Evolutionary conservation across 2,329 filamentous ascomycete species (phyloP), one percentile per base, ranked within the genome.

Genomic region (Trematosphaeria pertusa): DNA sequence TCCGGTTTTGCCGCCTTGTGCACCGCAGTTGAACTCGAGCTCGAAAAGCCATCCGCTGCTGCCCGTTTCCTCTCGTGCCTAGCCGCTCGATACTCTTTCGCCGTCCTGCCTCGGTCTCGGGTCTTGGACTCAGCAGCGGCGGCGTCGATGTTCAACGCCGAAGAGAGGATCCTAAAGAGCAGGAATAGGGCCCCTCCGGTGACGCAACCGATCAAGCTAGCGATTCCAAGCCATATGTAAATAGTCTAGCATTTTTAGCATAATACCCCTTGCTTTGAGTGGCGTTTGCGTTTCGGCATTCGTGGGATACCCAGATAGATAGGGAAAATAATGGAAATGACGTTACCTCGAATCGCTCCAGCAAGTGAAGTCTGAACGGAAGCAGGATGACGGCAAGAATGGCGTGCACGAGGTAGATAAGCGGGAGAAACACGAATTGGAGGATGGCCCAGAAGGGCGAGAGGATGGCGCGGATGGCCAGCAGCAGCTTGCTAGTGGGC

Each of bases 171-270:
- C 46, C 74, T 76, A 47, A 84, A 86, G 14, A 78, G 76, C 42
- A 83, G 71, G 61, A 83, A 80, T 33, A 91, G 69, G 14, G 81
- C 55, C 39, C 85, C 69, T 40, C 88, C 89, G 20, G 85, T 75
- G 9, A 83, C 39, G 41, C 86, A 72, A n/a, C 89, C 89, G 41
- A 90, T 77, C 14, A 88, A 70, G 22, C 82, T 79, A 6, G 88
- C 89, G 18, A 85, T 80, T 37, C 84, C 85, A 36, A 91, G 76
- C 61, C 80, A 87, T 61, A 81, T 79, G 62, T 77, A 79, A 33
- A 79, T 59, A 6, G 74, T 76, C 75, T 79, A 58, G 43, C 71
- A 69, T 15, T 48, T 37, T 72, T 73, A 79, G 45, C 12, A 26
- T 20, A 20, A 43, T 32, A 41, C 46, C 40, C 39, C n/a, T 21